Conservation (phyloP, 179 eudicot genomes). For the Nepenthes alata region DNA sequence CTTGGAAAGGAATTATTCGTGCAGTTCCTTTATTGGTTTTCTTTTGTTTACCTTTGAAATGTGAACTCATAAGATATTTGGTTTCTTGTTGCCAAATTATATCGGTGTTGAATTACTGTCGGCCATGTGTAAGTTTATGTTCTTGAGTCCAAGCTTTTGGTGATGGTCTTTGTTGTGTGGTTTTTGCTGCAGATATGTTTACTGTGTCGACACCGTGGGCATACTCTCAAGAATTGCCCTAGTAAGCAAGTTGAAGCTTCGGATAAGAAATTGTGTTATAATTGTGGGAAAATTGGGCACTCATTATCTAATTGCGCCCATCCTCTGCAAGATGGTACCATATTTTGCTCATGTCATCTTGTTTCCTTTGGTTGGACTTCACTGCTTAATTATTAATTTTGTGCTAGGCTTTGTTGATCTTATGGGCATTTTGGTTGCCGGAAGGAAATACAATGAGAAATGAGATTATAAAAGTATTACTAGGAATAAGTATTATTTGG, state of each 20-base stretch:
- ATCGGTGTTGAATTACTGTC: neutral
- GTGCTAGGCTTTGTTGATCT: neutral
- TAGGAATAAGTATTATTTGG: no score
- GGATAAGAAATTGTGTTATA: constrained; percentile 69
- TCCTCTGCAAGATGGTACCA: constrained; percentile 69
- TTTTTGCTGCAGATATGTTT: constrained; percentile 54
- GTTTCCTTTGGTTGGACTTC: neutral
- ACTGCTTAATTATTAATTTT: neutral
- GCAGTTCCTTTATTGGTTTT: no score
- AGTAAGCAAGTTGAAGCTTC: constrained; percentile 44
- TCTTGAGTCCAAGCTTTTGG: neutral
- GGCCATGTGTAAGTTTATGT: neutral
- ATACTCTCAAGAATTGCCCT: constrained; percentile 73
- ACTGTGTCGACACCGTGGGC: constrained; percentile 79
- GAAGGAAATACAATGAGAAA: no score
- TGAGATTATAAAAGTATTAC: no score
- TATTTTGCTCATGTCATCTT: neutral
- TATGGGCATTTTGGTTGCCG: neutral
- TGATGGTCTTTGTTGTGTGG: constrained; percentile 3
- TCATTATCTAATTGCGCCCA: constrained; percentile 53
- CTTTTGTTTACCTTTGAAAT: no score
- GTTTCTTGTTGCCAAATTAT: no score
- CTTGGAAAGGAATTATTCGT: no score
- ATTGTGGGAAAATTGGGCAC: constrained; percentile 78
- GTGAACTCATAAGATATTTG: no score